Evolutionary conservation across 768 basidiomycete genomes (phyloP), one percentile per base, ranked within the genome.

Genomic region (Lactarius trivialis): DNA sequence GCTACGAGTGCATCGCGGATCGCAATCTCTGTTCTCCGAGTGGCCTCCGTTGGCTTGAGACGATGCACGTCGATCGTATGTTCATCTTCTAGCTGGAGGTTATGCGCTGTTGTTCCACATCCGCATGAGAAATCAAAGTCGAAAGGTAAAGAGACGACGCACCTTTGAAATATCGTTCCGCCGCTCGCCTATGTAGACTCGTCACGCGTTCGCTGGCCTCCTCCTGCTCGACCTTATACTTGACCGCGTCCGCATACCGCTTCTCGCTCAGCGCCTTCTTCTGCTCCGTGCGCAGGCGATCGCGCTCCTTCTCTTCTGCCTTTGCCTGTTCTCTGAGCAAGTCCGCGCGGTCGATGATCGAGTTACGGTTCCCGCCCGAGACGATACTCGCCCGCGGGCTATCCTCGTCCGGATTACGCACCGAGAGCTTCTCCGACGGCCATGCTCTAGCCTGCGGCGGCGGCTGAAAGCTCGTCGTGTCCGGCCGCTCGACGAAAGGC

Each of bases 41-140:
- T 55, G 14, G 75, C 75, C 45, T 76, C 75, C 17, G 58, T 55
- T 14, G 70, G 61, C 24, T 69, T 73, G 55, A 76, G 70, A 19
- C 71, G 68, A 60, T 76, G 75, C 4, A 76, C 74, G 37, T 76
- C 75, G 54, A 76, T 71, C 24, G 67, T 71, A 41, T 70, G 72
- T 2, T 72, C 45, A 15, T 48, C 68, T 32, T 68, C 66, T 0
- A 64, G 66, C 39, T 67, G 65, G 24, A 69, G 55, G 56, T 74
- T 76, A 56, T 75, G 71, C 15, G 75, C 73, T 74, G 54, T 52
- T 9, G 28, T 28, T 33, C 32, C 51, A 7, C n/a, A 5, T n/a
- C 32, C 33, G 39, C 28, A 48, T 26, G 36, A 57, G 19, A 43
- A 45, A 7, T 19, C 8, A 1, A 3, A 55, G 33, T 14, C 7